These are phyloP conservation scores for Porcisia hertigi DNA, from an alignment of 208 protist species.

Conservation along the genomic window DNA sequence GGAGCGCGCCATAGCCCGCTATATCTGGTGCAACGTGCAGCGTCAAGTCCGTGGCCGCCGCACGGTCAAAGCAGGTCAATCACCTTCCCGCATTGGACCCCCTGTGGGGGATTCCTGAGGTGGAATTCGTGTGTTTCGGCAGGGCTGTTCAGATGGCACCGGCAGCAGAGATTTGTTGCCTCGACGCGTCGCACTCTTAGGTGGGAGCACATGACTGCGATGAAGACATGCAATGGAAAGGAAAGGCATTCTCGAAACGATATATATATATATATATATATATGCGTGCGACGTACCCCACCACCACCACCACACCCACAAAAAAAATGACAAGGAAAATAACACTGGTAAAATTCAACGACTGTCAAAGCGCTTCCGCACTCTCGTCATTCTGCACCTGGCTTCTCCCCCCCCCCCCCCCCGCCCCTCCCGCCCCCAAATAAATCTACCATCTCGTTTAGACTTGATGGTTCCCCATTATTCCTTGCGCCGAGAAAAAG, in stretches of 20 bases:
- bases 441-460: background rate
- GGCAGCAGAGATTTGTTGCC: background rate
- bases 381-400: no score
- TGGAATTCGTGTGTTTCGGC: background rate
- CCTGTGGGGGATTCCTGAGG: background rate
- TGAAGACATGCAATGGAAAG: background rate
- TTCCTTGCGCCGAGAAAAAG: background rate
- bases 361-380: no score
- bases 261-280: no score
- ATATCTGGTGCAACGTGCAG: constrained; percentile 35
- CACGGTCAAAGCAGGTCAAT: background rate
- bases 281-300: no score
- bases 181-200: background rate
- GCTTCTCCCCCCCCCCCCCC: background rate
- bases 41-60: background rate
- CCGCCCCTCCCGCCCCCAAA: background rate
- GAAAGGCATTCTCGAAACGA: background rate
- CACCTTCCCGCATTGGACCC: background rate
- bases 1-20: constrained; percentile 51
- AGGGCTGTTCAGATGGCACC: background rate
- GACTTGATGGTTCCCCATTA: background rate
- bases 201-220: no score
- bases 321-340: no score
- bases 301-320: background rate
- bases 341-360: no score